Conservation (phyloP, 148 eudicot genomes). For the Polygonum aviculare region DNA sequence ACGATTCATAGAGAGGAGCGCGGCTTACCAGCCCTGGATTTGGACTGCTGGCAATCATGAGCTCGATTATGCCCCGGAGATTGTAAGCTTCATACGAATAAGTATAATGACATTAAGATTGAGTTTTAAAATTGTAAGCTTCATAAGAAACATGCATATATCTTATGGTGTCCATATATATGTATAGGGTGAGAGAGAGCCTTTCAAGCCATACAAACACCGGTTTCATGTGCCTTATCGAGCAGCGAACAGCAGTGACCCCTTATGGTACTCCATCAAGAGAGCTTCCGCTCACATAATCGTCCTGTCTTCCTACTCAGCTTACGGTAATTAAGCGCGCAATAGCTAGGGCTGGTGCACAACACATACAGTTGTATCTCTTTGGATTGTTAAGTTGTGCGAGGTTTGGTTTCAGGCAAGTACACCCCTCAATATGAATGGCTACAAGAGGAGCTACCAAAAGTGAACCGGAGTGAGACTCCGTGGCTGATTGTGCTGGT, state of each 20-base stretch:
- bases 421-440: conserved; percentile 81
- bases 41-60: conserved; percentile 94
- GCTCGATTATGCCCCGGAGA: conserved; percentile 74
- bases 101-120: not conserved
- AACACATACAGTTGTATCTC: too few relatives aligned
- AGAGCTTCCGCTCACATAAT: conserved; percentile 86
- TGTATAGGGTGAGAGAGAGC: conserved; percentile 55
- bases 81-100: conserved; percentile 31
- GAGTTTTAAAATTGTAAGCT: too few relatives aligned
- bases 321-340: conserved; percentile 43
- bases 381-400: not conserved
- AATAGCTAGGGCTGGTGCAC: too few relatives aligned
- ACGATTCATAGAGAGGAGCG: conserved; percentile 69
- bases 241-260: conserved; percentile 64
- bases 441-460: conserved; percentile 66
- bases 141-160: too few relatives aligned
- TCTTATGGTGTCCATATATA: too few relatives aligned
- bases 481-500: conserved; percentile 81
- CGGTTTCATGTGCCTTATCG: conserved; percentile 64
- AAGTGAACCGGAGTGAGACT: conserved; percentile 73
- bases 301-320: conserved; percentile 81
- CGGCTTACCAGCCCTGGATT: conserved; percentile 95
- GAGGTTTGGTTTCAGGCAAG: conserved; percentile 34
- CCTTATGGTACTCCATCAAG: conserved; percentile 95
- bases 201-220: conserved; percentile 66